Conservation (phyloP, 345 rosid genomes). For the Trapa incisa region DNA sequence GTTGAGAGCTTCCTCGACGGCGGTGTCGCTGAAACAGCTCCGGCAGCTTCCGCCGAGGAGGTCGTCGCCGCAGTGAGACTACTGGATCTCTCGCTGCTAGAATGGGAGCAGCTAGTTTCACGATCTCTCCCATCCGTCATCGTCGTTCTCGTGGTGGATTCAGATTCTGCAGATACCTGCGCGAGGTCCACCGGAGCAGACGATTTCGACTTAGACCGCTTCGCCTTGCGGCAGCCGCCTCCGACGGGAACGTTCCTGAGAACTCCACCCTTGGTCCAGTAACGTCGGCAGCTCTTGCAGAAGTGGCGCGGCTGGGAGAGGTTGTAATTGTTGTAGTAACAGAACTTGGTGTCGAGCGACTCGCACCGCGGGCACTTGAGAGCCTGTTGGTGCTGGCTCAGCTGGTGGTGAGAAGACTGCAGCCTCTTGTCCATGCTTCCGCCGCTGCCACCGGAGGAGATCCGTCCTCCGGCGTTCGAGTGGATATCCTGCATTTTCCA, state of each 20-base stretch:
- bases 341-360: conserved; percentile 84
- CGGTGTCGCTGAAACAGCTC: conserved; percentile 33
- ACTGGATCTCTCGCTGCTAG: conserved; percentile 79
- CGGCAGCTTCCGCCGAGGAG: conserved; percentile 10
- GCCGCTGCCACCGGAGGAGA: conserved; percentile 2
- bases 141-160: background rate
- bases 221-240: conserved; percentile 68
- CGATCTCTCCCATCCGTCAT: conserved; percentile 7
- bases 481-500: conserved; percentile 52
- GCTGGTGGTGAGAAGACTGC: conserved; percentile 29
- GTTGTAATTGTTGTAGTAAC: conserved; percentile 97
- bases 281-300: conserved; percentile 89
- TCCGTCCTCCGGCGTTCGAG: conserved; percentile 31
- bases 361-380: conserved; percentile 92
- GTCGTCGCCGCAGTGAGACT: conserved; percentile 43
- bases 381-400: conserved; percentile 36
- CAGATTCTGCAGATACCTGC: background rate
- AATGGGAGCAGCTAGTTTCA: conserved; percentile 30
- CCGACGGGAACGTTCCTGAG: conserved; percentile 96
- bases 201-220: conserved; percentile 38
- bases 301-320: conserved; percentile 99
- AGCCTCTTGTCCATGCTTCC: conserved; percentile 49
- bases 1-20: conserved; percentile 26
- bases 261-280: conserved; percentile 98
- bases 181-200: conserved; percentile 7